Percentiles rank a stretch among this genome's conserved stretches.
Evolutionary conservation across 2,329 filamentous ascomycete species (phyloP).

Genomic region (Venturia aucupariae): DNA sequence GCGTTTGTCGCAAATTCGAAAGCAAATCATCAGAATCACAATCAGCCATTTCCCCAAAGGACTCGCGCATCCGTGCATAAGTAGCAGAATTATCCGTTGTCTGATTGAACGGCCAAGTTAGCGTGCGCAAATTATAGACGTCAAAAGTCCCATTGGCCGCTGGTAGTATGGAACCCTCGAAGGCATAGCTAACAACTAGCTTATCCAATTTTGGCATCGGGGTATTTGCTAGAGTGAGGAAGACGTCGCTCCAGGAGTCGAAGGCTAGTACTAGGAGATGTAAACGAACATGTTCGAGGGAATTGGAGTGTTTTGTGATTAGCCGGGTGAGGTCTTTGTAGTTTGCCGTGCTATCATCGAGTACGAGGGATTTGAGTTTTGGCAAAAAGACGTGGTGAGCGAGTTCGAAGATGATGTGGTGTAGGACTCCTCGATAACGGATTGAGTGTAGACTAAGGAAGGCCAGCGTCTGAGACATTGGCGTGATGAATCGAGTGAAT

Average conservation of each 20-base stretch:
- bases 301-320: background rate
- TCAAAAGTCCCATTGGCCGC: background rate
- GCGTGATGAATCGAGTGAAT: background rate
- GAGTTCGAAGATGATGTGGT: background rate
- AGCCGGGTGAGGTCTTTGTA: background rate
- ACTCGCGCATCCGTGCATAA: background rate
- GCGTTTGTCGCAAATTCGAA: background rate
- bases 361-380: background rate
- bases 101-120: background rate
- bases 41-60: background rate
- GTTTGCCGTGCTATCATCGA: background rate
- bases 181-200: background rate
- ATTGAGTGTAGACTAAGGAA: background rate
- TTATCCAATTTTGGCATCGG: background rate
- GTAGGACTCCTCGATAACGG: background rate
- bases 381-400: background rate
- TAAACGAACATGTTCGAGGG: background rate
- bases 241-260: background rate
- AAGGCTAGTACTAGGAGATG: background rate
- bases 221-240: background rate
- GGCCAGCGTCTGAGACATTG: background rate
- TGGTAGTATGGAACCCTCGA: background rate
- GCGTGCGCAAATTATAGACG: background rate
- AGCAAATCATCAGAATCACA: background rate
- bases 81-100: background rate